Evolutionary conservation across 345 rosid species (phyloP).

Genomic region (Eucalyptus pauciflora): DNA sequence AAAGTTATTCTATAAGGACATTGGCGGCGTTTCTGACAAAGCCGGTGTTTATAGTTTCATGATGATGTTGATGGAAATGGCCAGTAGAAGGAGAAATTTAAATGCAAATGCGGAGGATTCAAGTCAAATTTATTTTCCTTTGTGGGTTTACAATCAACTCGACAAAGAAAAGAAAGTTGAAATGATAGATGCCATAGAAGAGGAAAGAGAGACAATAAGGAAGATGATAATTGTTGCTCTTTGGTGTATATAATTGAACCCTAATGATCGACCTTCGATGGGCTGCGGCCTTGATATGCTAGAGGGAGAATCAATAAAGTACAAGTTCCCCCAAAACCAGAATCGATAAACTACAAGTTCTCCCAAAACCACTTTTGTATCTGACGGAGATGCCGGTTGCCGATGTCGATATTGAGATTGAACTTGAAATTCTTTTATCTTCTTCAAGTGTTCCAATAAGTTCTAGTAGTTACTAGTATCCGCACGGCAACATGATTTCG

Average conservation of each 20-base stretch:
- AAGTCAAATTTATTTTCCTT: no score
- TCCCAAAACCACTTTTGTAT: not conserved
- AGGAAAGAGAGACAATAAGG: not conserved
- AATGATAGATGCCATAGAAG: no score
- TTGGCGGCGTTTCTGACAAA: rapidly evolving
- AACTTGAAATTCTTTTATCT: not conserved
- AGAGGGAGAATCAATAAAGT: not conserved
- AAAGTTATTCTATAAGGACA: rapidly evolving
- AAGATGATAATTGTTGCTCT: no score
- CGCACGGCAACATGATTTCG: rapidly evolving
- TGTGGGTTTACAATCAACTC: rapidly evolving
- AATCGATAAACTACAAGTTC: not conserved
- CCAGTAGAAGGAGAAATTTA: no score
- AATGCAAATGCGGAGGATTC: no score
- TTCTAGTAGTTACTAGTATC: not conserved
- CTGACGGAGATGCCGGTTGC: rapidly evolving
- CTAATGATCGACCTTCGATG: rapidly evolving
- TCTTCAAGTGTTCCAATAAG: not conserved
- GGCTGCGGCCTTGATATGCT: not conserved
- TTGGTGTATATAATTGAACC: not conserved
- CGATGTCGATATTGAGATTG: rapidly evolving
- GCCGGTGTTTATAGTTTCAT: rapidly evolving
- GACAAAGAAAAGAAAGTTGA: rapidly evolving
- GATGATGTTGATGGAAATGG: no score
- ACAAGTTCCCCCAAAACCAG: not conserved